phyloP scores from a whole-genome alignment of 2,329 filamentous ascomycete genomes.

The Aspergillus sp. region DNA sequence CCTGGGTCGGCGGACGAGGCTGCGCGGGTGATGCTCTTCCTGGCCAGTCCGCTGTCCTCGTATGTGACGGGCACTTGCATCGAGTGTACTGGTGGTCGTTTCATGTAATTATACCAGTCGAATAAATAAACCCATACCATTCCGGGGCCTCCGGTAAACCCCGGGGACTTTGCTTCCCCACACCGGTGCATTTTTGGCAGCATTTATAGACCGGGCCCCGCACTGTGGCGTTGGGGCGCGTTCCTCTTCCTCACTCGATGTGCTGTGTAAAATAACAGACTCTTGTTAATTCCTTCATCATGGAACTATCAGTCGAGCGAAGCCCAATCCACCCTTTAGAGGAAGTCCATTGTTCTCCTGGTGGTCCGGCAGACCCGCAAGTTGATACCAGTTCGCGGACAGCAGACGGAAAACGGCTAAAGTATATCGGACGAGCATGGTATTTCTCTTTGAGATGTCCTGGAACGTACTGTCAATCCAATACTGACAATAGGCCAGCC shows the following conservation, averaged over 20 bases:
- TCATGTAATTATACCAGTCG: neutral
- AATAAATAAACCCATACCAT: no score
- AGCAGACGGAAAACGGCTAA: neutral
- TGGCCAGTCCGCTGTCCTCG: conserved; percentile 19
- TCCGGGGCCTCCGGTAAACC: no score
- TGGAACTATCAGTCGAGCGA: neutral
- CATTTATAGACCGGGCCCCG: neutral
- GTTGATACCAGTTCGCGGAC: neutral
- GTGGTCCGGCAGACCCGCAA: neutral
- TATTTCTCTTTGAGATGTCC: neutral
- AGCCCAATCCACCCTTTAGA: neutral
- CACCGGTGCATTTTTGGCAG: neutral
- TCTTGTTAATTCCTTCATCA: neutral
- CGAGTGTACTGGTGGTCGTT: neutral
- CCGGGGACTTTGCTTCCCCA: neutral
- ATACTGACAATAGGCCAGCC: neutral
- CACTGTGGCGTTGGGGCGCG: neutral
- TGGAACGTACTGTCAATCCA: neutral
- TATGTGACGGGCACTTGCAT: conserved; percentile 14
- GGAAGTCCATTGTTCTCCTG: neutral
- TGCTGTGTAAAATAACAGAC: neutral
- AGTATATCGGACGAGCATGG: neutral
- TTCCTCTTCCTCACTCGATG: neutral
- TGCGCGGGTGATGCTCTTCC: conserved; percentile 17
- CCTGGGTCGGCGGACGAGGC: conserved; percentile 59